Percentiles rank a stretch among this genome's conserved stretches.
phyloP scores from a whole-genome alignment of 225 moss, liverwort and hornwort genomes.

The Marchantia paleacea region DNA sequence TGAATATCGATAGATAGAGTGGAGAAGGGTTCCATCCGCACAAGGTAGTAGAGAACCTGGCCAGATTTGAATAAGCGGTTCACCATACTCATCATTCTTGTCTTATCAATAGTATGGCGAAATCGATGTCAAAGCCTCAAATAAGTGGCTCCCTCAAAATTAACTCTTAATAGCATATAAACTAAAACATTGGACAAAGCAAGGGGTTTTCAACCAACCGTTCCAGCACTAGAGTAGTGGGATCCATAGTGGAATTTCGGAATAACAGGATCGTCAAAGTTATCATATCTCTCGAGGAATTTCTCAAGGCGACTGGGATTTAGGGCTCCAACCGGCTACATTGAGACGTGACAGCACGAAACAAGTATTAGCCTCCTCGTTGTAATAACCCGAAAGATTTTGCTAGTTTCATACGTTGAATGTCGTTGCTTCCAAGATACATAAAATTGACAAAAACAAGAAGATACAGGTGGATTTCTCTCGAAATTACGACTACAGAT shows the following conservation, averaged over 20 bases:
- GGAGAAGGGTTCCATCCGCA: conserved; percentile 84
- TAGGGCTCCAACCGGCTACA: conserved; percentile 89
- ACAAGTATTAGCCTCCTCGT: neutral
- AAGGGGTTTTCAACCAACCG: conserved; percentile 45
- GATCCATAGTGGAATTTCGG: conserved; percentile 93
- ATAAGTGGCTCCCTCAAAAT: neutral
- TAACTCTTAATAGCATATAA: neutral
- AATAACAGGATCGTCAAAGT: conserved; percentile 78
- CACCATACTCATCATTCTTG: neutral
- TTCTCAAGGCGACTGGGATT: conserved; percentile 71
- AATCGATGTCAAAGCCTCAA: neutral
- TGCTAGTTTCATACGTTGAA: neutral
- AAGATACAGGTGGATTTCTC: no score
- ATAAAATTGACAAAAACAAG: neutral
- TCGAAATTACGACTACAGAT: no score
- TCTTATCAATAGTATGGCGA: neutral
- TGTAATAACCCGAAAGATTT: neutral
- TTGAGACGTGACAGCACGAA: neutral
- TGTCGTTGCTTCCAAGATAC: neutral
- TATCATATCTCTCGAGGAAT: conserved; percentile 78
- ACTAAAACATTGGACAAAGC: neutral
- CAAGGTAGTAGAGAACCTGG: conserved; percentile 82
- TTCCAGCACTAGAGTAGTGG: conserved; percentile 88
- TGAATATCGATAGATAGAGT: conserved; percentile 71
- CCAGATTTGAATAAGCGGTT: neutral